These are phyloP conservation scores for Rutidosis leptorrhynchoides DNA, from an alignment of 129 eudicot species.

Conservation along the genomic window DNA sequence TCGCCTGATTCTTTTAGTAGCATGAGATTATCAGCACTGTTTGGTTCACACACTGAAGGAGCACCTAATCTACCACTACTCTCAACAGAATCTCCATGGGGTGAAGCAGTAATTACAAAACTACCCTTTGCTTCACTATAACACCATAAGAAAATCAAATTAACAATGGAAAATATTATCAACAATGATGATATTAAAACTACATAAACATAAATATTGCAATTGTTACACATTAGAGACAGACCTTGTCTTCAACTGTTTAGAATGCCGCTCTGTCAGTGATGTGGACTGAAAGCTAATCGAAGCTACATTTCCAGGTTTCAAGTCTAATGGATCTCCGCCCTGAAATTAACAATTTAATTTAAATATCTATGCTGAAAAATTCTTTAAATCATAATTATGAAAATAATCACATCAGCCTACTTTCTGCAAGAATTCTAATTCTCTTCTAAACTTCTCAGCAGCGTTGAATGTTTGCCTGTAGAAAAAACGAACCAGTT, in stretches of 20 bases:
- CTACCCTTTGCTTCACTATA: conserved; percentile 92
- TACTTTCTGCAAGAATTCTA: conserved; percentile 95
- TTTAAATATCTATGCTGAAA: background rate
- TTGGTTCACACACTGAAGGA: conserved; percentile 64
- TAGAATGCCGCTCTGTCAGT: conserved; percentile 59
- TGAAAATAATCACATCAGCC: conserved; percentile 25
- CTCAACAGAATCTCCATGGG: conserved; percentile 94
- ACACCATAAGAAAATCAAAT: conserved; percentile 22
- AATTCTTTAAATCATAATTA: conserved; percentile 16
- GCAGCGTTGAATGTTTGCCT: conserved; percentile 75
- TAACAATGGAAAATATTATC: background rate
- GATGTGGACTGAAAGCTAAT: conserved; percentile 91
- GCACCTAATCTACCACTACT: conserved; percentile 81
- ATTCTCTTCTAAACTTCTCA: conserved; percentile 70
- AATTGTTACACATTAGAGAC: background rate
- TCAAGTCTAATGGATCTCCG: conserved; percentile 85
- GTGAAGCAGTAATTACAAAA: conserved; percentile 76
- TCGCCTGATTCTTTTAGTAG: no score
- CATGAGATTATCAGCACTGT: conserved; percentile 94
- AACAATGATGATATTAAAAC: background rate
- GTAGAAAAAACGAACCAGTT: no score
- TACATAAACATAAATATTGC: no score
- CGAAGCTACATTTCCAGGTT: conserved; percentile 54
- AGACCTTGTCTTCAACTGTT: conserved; percentile 74
- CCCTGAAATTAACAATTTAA: conserved; percentile 68